phyloP scores from a whole-genome alignment of 805 yeast genomes.

The Huiozyma sinensis region DNA sequence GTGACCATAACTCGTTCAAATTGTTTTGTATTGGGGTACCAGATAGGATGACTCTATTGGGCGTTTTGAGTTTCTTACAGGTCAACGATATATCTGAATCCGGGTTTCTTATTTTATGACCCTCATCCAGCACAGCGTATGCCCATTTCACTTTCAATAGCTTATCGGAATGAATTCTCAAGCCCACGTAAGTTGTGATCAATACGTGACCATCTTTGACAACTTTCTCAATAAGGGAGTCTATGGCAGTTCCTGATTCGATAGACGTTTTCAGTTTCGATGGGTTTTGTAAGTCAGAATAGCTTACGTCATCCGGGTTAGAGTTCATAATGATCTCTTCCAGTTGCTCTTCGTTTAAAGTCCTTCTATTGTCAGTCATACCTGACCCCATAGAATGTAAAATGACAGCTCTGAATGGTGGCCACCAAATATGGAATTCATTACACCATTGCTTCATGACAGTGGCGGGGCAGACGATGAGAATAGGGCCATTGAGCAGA shows the following conservation, averaged over 20 bases:
- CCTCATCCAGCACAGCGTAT: conserved; percentile 87
- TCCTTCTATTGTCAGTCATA: conserved; percentile 36
- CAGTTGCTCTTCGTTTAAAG: conserved; percentile 37
- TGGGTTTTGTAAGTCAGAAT: conserved; percentile 29
- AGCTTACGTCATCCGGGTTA: conserved; percentile 32
- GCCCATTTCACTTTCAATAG: conserved; percentile 73
- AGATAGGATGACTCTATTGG: conserved; percentile 77
- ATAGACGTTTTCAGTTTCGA: conserved; percentile 20
- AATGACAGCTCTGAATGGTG: conserved; percentile 76
- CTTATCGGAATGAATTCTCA: conserved; percentile 53
- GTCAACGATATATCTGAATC: conserved; percentile 77
- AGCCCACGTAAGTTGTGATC: conserved; percentile 85
- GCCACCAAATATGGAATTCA: conserved; percentile 98
- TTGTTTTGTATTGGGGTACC: conserved; percentile 98
- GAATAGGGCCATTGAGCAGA: conserved; percentile 59
- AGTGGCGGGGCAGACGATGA: conserved; percentile 93
- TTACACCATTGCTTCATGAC: conserved; percentile 95
- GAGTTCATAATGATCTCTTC: conserved; percentile 36
- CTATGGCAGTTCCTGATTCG: conserved; percentile 20
- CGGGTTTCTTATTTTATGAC: conserved; percentile 93
- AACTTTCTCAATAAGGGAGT: conserved; percentile 39
- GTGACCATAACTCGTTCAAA: conserved; percentile 82
- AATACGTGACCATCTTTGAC: conserved; percentile 67
- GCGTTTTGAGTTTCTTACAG: conserved; percentile 75
- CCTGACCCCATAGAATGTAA: conserved; percentile 91